A percentile compares a stretch with the other conserved stretches of the same genome.
Conservation (phyloP, 257 asterid genomes). For the Plantago major region DNA sequence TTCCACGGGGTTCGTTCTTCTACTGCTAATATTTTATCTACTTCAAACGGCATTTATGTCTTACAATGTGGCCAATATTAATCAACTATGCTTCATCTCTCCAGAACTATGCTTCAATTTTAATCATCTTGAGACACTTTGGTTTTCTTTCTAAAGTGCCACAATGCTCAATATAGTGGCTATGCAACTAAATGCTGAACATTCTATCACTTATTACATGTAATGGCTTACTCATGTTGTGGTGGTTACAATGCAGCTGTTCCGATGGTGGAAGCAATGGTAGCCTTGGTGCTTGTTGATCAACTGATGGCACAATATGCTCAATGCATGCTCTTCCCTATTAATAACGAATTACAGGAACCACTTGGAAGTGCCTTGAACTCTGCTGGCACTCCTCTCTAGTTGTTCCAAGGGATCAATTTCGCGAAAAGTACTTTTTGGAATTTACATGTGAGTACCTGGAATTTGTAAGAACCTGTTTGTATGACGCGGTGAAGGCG, state of each 20-base stretch:
- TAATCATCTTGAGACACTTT: background rate
- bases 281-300: constrained; percentile 85
- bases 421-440: background rate
- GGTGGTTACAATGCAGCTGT: constrained; percentile 56
- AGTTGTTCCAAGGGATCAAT: background rate
- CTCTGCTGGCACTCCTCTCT: constrained; percentile 37
- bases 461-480: background rate
- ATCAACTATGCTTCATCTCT: background rate
- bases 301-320: constrained; percentile 92
- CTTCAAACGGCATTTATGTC: constrained; percentile 10
- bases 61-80: background rate
- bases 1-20: constrained; percentile 72
- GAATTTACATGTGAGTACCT: background rate
- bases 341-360: constrained; percentile 77
- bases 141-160: background rate
- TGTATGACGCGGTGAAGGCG: no score
- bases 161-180: background rate
- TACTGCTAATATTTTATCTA: background rate
- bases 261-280: constrained; percentile 99
- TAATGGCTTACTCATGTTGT: constrained; percentile 13
- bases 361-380: constrained; percentile 32
- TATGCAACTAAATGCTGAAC: background rate
- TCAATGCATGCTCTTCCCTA: constrained; percentile 81
- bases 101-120: background rate
- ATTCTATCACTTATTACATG: background rate